Conservation (phyloP, 805 yeast genomes). For the Lachancea nothofagi region DNA sequence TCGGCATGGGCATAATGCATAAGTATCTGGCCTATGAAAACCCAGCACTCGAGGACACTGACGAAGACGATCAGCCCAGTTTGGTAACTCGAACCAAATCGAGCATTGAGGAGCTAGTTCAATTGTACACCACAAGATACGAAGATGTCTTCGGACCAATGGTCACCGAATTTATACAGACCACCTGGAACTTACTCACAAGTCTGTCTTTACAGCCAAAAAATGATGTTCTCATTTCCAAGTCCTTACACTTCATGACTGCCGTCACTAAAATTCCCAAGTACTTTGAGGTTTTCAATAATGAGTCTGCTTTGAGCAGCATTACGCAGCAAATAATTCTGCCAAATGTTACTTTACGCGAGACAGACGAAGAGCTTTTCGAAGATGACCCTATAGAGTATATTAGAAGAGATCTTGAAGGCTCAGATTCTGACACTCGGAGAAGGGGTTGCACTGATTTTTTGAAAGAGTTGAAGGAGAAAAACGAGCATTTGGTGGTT, state of each 20-base stretch:
- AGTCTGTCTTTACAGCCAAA: constrained; percentile 64
- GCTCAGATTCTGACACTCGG: constrained; percentile 89
- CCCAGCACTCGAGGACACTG: constrained; percentile 47
- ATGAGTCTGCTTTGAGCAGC: constrained; percentile 59
- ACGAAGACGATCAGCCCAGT: constrained; percentile 61
- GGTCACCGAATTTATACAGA: constrained; percentile 71
- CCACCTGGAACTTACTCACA: constrained; percentile 73
- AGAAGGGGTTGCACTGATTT: constrained; percentile 92
- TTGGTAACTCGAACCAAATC: constrained; percentile 68
- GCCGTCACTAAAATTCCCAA: constrained; percentile 68
- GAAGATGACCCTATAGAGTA: constrained; percentile 96
- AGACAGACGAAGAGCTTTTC: constrained; percentile 83
- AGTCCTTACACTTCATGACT: constrained; percentile 73
- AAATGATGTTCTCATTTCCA: constrained; percentile 78
- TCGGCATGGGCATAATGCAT: constrained; percentile 76
- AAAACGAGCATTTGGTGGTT: constrained; percentile 69
- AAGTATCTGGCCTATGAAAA: constrained; percentile 66
- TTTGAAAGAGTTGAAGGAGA: constrained; percentile 75
- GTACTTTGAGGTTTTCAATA: constrained; percentile 60
- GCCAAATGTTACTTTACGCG: constrained; percentile 84
- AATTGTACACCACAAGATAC: constrained; percentile 82
- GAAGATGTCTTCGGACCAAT: constrained; percentile 84
- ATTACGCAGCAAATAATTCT: constrained; percentile 77
- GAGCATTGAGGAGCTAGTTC: constrained; percentile 76
- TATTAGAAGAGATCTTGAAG: constrained; percentile 90